Evolutionary conservation across 2,329 filamentous ascomycete species (phyloP), one percentile per base, ranked within the genome.

Genomic region (Monosporascus ibericus): DNA sequence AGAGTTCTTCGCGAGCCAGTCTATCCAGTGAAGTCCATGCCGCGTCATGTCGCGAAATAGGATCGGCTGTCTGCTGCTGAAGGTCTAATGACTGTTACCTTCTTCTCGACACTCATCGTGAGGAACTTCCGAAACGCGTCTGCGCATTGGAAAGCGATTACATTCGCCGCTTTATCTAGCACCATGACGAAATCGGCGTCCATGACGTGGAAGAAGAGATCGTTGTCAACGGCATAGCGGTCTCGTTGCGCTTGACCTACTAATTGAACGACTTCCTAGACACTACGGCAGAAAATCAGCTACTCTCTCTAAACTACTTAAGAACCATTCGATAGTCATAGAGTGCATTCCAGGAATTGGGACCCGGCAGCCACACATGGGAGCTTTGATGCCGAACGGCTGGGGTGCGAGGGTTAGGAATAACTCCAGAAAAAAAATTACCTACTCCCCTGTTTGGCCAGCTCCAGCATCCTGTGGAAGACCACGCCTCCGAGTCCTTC

Each of bases 11-110:
- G 22, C 18, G 9, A 56, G 39, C 50, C 50, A 56, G 14, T 56
- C 49, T 27, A 47, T 37, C 3, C 30, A 54, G 48, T 52, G 55
- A 14, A 52, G 44, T 3, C 52, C 52, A 22, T 52, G 37, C 1
- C 48, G 44, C 8, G 48, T 48, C 52, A 52, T 51, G 34, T 56
- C 52, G 20, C 50, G 55, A 2, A 50, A n/a, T 1, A 46, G 55
- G 7, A 56, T 36, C 8, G 55, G 42, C 18, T 54, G 50, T 14
- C 38, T 24, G 7, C 37, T 52, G 44, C 47, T 52, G 48, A 40
- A 56, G 36, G 30, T 53, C 44, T 1, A 48, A 30, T 7, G 36
- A 22, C 17, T 2, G 15, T 20, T 6, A 38, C 27, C 11, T 30
- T 17, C 18, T 20, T 15, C 48, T 46, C 18, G 6, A 48, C 20